Percentiles rank a stretch among this genome's conserved stretches.
phyloP scores from a whole-genome alignment of 108 stramenopile genomes.

The Pelagomonas calceolata region DNA sequence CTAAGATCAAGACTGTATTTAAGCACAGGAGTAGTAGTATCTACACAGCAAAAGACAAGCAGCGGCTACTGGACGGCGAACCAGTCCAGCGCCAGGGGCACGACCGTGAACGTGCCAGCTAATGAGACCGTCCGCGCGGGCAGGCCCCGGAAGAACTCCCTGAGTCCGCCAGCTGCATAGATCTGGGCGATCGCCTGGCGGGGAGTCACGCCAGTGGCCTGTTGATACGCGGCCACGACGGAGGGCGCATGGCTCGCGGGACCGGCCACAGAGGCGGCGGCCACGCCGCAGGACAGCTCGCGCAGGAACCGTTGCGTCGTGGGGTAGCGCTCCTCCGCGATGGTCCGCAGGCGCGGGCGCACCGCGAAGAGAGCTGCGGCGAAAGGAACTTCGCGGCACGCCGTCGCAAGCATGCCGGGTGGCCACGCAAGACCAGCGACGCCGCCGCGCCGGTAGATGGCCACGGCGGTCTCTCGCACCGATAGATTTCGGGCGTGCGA shows the following conservation, averaged over 20 bases:
- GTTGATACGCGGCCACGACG: not conserved
- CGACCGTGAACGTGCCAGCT: not conserved
- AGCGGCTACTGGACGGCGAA: too few relatives aligned
- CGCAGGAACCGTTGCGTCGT: not conserved
- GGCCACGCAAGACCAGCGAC: not conserved
- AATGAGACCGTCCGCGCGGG: not conserved
- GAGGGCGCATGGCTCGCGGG: not conserved
- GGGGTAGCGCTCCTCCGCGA: not conserved
- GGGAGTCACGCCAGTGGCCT: not conserved
- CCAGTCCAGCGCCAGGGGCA: not conserved
- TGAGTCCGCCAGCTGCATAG: not conserved
- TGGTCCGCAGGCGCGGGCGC: not conserved
- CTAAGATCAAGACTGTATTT: too few relatives aligned
- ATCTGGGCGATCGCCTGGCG: not conserved
- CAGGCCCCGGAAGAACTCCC: not conserved
- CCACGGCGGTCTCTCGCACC: not conserved
- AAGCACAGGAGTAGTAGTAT: too few relatives aligned
- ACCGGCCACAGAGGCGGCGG: not conserved
- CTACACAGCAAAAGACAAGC: too few relatives aligned
- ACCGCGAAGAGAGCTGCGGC: not conserved
- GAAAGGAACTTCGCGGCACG: not conserved
- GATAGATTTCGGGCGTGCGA: not conserved
- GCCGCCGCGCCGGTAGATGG: not conserved
- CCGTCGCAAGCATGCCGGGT: not conserved
- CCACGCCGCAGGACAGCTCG: not conserved